phyloP scores from a whole-genome alignment of 371 early-diverging fungal genomes.

The Lichtheimia hyalospora region DNA sequence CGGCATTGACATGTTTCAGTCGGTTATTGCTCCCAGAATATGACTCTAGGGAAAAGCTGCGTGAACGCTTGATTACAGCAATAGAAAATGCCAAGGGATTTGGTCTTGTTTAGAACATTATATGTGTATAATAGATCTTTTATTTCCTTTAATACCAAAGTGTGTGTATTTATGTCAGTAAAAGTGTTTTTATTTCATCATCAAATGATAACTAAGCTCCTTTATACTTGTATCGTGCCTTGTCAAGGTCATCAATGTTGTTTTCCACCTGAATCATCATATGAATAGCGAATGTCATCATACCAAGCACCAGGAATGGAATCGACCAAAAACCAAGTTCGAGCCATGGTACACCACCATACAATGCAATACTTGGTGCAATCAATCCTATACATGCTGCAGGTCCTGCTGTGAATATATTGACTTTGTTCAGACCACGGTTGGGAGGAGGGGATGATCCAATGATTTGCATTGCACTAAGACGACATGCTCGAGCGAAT shows the following conservation, averaged over 20 bases:
- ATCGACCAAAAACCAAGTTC: constrained; percentile 35
- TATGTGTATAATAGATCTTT: neutral
- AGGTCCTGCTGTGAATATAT: neutral
- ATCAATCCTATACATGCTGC: constrained; percentile 11
- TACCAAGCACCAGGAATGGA: constrained; percentile 18
- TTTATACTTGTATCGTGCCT: constrained; percentile 38
- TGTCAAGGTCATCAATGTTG: constrained; percentile 34
- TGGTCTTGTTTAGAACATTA: constrained; percentile 75
- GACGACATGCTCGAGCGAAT: constrained; percentile 13
- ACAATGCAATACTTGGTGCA: constrained; percentile 18
- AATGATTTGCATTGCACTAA: constrained; percentile 7
- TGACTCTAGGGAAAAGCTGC: constrained; percentile 75
- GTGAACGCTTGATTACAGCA: constrained; percentile 87
- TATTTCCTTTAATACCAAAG: neutral
- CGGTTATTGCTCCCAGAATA: constrained; percentile 96
- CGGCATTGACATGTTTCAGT: constrained; percentile 94
- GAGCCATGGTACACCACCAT: constrained; percentile 10
- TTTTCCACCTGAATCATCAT: constrained; percentile 38
- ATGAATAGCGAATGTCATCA: constrained; percentile 20
- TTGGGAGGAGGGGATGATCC: constrained; percentile 1
- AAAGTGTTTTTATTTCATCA: no score
- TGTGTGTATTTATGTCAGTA: neutral
- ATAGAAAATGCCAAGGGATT: constrained; percentile 98
- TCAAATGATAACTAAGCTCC: constrained; percentile 21
- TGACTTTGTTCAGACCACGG: constrained; percentile 8